Base-by-base conservation (phyloP, 2,329 filamentous ascomycete genomes). In the Microthyrium microscopicum region DNA sequence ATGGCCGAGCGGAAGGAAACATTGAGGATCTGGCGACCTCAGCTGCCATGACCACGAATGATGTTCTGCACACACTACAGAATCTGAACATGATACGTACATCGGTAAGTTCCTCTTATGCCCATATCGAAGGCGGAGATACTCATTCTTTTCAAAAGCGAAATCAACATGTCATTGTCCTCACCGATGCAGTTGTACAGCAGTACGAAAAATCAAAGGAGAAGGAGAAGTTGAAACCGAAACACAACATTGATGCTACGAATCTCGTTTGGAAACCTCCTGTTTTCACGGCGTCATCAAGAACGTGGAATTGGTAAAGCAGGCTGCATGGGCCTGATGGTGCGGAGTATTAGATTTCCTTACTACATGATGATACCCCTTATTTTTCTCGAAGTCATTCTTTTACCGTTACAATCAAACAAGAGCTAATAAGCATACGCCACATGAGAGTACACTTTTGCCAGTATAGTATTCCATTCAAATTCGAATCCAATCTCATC, bases 11-110 rank as follows among this genome's bases (percentile, higher is more conserved):
- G 9, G 76, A 73, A 48, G 77, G 81, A 34, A 92, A 79, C 36
- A 85, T 95, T 34, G 85, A 94, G 46, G 72, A 80, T 31, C 70
- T 98, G 33, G 85, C 83, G 1, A 64, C 69, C 5, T 56, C 73
- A 21, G 73, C 89, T 6, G 79, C 85, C 3, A 95, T 98, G 87
- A 95, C 87, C n/a, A 85, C 84, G 5, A 83, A 84, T 47, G 89
- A 98, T 52, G 87, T 98, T 11, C 74, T 95, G 54, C 84, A 94
- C 53, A 95, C 89, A 0, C 58, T 98, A 33, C 84, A 94, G 51
- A 85, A 85, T 36, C 63, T 94, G 39, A 89, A 87, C 52, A 92
- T 98, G 81, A 71, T 95, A 50, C 71, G 89, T 29, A 95, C 95
- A 51, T 83, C 85, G 46, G 63, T 67, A 55, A 47, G 61, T 53